Evolutionary conservation across 2,329 filamentous ascomycete species (phyloP).

Genomic region (Sporothrix variecibatus): DNA sequence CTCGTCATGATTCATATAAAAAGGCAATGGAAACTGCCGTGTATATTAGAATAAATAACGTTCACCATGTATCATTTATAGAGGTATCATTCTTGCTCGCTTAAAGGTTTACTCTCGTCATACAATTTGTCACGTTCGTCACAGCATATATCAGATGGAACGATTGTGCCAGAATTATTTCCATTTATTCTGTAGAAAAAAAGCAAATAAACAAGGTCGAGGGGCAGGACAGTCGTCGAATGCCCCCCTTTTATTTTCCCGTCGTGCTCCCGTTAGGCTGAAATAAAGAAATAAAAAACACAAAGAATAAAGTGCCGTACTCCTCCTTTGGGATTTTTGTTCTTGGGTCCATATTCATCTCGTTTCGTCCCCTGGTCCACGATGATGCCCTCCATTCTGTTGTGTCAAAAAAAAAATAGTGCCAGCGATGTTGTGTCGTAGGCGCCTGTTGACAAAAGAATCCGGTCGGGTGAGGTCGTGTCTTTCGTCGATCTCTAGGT

Average conservation of each 20-base stretch:
- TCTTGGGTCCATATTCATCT: neutral
- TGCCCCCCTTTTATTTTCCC: neutral
- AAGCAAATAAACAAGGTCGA: conserved; percentile 13
- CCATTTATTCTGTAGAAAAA: conserved; percentile 21
- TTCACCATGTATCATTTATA: no score
- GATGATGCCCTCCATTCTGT: conserved; percentile 13
- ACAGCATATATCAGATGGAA: neutral
- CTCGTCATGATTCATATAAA: conserved; percentile 28
- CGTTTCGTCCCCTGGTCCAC: conserved; percentile 6
- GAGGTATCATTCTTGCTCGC: no score
- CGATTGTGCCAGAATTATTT: conserved; percentile 16
- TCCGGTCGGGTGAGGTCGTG: conserved; percentile 21
- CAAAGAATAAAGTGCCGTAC: neutral
- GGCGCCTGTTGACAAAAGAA: neutral
- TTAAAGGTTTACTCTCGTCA: no score
- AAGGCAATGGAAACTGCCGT: conserved; percentile 25
- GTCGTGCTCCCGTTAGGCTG: conserved; percentile 5
- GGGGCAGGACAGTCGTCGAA: neutral
- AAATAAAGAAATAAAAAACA: neutral
- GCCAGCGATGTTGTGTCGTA: neutral
- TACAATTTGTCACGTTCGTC: neutral
- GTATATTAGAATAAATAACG: conserved; percentile 34
- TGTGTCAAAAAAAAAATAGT: neutral
- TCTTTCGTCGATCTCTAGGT: neutral
- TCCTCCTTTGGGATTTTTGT: neutral